Conservation (phyloP, 176 grass and related monocot genomes). For the bread wheat (Triticum aestivum) region DNA sequence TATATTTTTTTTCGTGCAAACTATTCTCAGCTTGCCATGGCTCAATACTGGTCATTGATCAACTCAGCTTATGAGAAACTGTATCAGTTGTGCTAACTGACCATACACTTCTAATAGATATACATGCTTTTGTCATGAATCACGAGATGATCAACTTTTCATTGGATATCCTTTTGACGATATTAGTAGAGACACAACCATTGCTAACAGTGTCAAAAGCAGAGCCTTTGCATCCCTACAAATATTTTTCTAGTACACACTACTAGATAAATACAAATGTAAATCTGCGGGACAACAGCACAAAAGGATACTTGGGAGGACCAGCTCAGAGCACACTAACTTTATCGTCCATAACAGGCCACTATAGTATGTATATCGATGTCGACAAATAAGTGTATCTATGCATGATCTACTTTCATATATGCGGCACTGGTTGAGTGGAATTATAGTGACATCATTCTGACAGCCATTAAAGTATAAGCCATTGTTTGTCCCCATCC, state of each 20-base stretch:
- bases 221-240: conserved; percentile 5
- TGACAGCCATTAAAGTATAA: conserved; percentile 35
- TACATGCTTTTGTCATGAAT: not conserved
- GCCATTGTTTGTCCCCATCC: conserved; percentile 30
- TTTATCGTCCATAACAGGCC: conserved; percentile 30
- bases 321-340: conserved; percentile 46
- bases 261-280: conserved; percentile 29
- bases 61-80: not conserved
- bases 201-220: conserved; percentile 24
- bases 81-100: conserved; percentile 4
- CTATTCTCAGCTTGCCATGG: not conserved
- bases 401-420: conserved; percentile 39
- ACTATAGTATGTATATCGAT: conserved; percentile 37
- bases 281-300: conserved; percentile 7
- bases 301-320: conserved; percentile 36
- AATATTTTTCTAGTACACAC: conserved; percentile 38
- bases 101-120: not conserved
- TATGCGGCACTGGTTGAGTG: conserved; percentile 22
- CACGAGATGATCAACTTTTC: conserved; percentile 1
- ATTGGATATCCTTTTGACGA: conserved; percentile 23
- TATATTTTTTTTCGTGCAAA: not conserved
- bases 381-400: conserved; percentile 43
- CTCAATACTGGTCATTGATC: not conserved
- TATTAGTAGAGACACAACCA: conserved; percentile 3
- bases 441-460: conserved; percentile 38